Conservation (phyloP, 2,329 filamentous ascomycete species). For the Paecilomyces sp. region DNA sequence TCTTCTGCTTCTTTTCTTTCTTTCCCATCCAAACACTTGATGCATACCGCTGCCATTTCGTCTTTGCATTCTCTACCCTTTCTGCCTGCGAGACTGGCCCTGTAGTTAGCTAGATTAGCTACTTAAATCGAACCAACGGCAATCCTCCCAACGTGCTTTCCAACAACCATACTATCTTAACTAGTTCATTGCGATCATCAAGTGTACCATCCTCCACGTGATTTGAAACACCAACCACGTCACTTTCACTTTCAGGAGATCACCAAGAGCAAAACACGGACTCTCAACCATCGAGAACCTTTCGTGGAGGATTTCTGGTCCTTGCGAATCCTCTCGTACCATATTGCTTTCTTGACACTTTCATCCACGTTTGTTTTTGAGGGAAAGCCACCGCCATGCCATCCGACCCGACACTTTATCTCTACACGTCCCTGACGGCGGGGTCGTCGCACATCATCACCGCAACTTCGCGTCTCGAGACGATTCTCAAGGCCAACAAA, state of each 20-base stretch:
- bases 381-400: not conserved
- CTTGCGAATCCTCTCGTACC: not conserved
- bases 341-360: not conserved
- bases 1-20: too few relatives aligned
- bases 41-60: not conserved
- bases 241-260: not conserved
- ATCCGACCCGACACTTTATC: constrained; percentile 63
- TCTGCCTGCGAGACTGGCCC: not conserved
- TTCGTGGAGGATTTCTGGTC: not conserved
- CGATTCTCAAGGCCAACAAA: constrained; percentile 89
- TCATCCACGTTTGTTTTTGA: not conserved
- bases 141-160: too few relatives aligned
- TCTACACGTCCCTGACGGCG: constrained; percentile 93
- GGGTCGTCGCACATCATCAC: constrained; percentile 95
- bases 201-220: constrained; percentile 26
- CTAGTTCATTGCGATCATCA: not conserved
- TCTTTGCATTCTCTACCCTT: not conserved
- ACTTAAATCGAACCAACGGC: too few relatives aligned
- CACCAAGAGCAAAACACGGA: constrained; percentile 19
- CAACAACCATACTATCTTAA: too few relatives aligned
- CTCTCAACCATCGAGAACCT: not conserved
- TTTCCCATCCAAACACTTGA: not conserved
- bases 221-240: constrained; percentile 37
- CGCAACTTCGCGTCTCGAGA: constrained; percentile 89
- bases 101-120: not conserved